These are phyloP conservation scores for Naematelia aurantialba DNA, from an alignment of 768 basidiomycete genomes.

Conservation along the genomic window DNA sequence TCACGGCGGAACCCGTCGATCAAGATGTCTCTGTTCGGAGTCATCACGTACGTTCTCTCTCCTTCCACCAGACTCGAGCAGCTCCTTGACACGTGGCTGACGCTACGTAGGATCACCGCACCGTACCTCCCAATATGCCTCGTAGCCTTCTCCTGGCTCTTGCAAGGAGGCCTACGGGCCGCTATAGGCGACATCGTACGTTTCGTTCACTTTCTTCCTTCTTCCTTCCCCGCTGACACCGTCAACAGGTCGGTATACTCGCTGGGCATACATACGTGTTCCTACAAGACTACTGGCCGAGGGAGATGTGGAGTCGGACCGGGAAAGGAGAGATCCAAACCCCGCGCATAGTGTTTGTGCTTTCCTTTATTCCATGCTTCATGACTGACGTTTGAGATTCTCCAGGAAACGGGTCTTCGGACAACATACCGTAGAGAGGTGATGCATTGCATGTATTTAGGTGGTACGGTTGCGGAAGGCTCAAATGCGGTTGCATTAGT, in stretches of 20 bases:
- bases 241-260: slow-evolving; percentile 40
- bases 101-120: slow-evolving; percentile 63
- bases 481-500: too few relatives aligned
- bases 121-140: slow-evolving; percentile 92
- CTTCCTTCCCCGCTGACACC: not conserved
- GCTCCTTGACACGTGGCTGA: not conserved
- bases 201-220: not conserved
- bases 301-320: slow-evolving; percentile 46
- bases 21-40: slow-evolving; percentile 91
- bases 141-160: slow-evolving; percentile 66
- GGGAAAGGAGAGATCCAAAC: slow-evolving; percentile 40
- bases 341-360: slow-evolving; percentile 37
- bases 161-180: slow-evolving; percentile 45
- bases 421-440: not conserved
- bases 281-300: slow-evolving; percentile 49
- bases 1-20: slow-evolving; percentile 88
- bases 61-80: not conserved
- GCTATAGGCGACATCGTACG: slow-evolving; percentile 46
- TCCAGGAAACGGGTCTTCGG: not conserved
- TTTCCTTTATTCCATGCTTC: not conserved
- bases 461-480: too few relatives aligned
- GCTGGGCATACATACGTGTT: slow-evolving; percentile 49
- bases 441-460: not conserved
- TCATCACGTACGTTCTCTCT: slow-evolving; percentile 60
- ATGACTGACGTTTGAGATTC: not conserved